Base-by-base conservation (phyloP, 495 filamentous ascomycete species). In the Podospora appendiculata region DNA sequence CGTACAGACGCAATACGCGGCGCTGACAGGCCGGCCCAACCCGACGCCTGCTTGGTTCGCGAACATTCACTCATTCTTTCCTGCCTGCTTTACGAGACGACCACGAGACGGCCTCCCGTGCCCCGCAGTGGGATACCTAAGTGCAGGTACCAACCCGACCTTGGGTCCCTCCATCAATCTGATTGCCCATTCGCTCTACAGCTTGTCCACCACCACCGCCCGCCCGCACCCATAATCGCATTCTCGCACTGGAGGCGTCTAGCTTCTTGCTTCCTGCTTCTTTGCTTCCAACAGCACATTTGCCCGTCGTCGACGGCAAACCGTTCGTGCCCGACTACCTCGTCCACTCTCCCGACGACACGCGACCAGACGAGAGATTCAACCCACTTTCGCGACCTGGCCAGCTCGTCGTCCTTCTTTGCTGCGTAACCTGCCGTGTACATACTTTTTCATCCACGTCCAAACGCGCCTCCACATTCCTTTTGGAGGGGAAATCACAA, bases 241-340 rank as follows among this genome's bases (percentile, higher is more conserved):
- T 44, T 44, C 1, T 10, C 41, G 4, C 41, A 19, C 41, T 40
- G 8, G 9, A 12, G 13, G 41, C 13, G n/a, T 38, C 25, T 13
- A 32, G 14, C 12, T 19, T 16, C 4, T 36, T 41, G 16, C 25
- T 6, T 41, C 36, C 6, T 10, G 1, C 13, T 32, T 39, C 1
- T 2, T 9, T 9, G 19, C 8, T 8, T 32, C 41, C 19, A 32
- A 11, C 16, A 35, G 12, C 50, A 41, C 32, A 47, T 44, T 47
- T 11, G 17, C 32, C 34, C 41, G 16, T 11, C 41, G 16, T 11
- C 11, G 11, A 11, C 41, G 33, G 16, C 16, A 33, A 48, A 17
- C 33, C 13, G 25, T 58, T 54, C 32, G 17, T 51, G 56, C 56
- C 47, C 45, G 48, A 52, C 48, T 40, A n/a, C 52, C 44, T 49